Percentiles rank a stretch among this genome's conserved stretches.
phyloP scores from a whole-genome alignment of 345 rosid genomes.

The Aethionema arabicum region DNA sequence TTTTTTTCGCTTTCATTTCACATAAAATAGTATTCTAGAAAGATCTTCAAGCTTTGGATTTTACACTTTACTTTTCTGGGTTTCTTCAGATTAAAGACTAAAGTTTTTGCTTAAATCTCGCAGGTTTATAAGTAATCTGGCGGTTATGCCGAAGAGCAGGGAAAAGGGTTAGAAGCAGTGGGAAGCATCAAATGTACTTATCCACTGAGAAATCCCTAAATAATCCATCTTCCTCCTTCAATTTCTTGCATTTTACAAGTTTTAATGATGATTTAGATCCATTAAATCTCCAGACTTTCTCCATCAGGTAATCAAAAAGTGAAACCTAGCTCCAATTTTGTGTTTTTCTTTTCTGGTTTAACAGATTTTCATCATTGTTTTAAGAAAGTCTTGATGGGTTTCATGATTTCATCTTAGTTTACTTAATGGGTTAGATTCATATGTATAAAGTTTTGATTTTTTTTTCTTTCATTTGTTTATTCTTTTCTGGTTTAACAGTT shows the following conservation, averaged over 20 bases:
- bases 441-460: slow-evolving; percentile 15
- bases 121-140: slow-evolving; percentile 32
- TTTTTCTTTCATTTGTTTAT: slow-evolving; percentile 12
- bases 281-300: slow-evolving; percentile 55
- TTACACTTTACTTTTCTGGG: slow-evolving; percentile 16
- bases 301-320: slow-evolving; percentile 62
- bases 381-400: slow-evolving; percentile 25
- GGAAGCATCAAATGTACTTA: slow-evolving; percentile 49
- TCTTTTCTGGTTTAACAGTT: no score
- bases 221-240: slow-evolving; percentile 60
- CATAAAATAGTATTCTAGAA: slow-evolving; percentile 56
- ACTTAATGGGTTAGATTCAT: background rate
- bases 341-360: background rate
- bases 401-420: background rate
- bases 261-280: slow-evolving; percentile 32
- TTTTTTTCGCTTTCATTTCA: slow-evolving; percentile 42
- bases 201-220: slow-evolving; percentile 77
- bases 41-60: slow-evolving; percentile 15
- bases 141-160: slow-evolving; percentile 69
- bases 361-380: slow-evolving; percentile 25
- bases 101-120: background rate
- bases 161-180: slow-evolving; percentile 42
- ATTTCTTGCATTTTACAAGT: slow-evolving; percentile 23
- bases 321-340: background rate
- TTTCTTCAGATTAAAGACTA: slow-evolving; percentile 13